Conservation (phyloP, 208 protist species). For the Strigomonas galati region DNA sequence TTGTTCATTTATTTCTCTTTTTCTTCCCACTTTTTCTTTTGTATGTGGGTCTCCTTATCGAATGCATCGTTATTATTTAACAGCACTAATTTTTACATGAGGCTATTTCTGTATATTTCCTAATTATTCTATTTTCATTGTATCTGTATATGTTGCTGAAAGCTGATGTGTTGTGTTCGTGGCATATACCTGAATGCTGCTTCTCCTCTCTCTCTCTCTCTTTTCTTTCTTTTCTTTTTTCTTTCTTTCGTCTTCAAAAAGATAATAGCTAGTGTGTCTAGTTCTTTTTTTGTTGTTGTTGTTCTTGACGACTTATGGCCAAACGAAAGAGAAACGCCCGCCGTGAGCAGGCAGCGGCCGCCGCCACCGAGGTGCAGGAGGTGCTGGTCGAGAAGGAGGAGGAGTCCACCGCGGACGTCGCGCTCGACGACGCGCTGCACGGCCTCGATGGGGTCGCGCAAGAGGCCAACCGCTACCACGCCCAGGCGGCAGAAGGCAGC, state of each 20-base stretch:
- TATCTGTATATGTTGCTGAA: not conserved
- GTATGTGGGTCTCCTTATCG: not conserved
- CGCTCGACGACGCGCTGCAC: slow-evolving; percentile 20
- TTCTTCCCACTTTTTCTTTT: not conserved
- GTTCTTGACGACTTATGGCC: not conserved
- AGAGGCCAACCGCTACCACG: slow-evolving; percentile 26
- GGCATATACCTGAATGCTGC: not conserved
- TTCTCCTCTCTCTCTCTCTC: not conserved
- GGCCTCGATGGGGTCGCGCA: slow-evolving; percentile 32
- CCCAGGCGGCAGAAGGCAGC: not conserved
- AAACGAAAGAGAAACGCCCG: not conserved
- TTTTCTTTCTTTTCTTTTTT: slow-evolving; percentile 16
- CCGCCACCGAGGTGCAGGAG: not conserved
- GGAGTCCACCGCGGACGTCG: slow-evolving; percentile 7
- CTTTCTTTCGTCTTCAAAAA: too few species aligned
- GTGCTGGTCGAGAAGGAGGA: not conserved
- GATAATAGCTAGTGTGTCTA: too few species aligned
- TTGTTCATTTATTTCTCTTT: slow-evolving; percentile 11
- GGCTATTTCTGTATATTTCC: not conserved
- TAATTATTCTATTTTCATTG: not conserved
- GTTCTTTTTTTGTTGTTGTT: too few species aligned
- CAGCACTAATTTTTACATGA: not conserved
- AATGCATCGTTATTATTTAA: not conserved
- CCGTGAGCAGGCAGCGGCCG: not conserved
- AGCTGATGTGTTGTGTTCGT: not conserved